phyloP scores from a whole-genome alignment of 805 yeast species.

The Metschnikowia peoriensis region DNA sequence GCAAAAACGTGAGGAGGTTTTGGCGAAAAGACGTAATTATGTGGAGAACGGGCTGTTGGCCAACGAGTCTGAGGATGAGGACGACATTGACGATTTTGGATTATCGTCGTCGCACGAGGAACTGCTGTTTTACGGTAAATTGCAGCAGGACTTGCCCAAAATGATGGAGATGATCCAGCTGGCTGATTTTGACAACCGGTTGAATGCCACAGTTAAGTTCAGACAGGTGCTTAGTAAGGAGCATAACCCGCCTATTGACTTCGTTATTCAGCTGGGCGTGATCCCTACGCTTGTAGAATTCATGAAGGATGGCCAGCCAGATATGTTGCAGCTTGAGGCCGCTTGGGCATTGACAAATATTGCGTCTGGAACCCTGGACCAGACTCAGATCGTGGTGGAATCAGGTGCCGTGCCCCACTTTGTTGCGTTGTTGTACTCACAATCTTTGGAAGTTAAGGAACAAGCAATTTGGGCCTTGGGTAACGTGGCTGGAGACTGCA shows the following conservation, averaged over 20 bases:
- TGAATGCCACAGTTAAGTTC: slow-evolving; percentile 87
- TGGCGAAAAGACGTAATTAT: slow-evolving; percentile 90
- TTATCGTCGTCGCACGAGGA: slow-evolving; percentile 48
- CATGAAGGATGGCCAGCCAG: slow-evolving; percentile 71
- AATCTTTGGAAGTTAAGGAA: slow-evolving; percentile 88
- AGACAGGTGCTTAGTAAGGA: slow-evolving; percentile 93
- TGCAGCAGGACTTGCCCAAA: slow-evolving; percentile 67
- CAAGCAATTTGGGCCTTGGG: slow-evolving; percentile 99
- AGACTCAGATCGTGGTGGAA: slow-evolving; percentile 87
- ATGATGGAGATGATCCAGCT: slow-evolving; percentile 82
- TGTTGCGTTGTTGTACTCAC: slow-evolving; percentile 76
- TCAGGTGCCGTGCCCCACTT: slow-evolving; percentile 92
- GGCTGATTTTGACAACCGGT: slow-evolving; percentile 71
- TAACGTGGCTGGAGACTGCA: slow-evolving; percentile 97
- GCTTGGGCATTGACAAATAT: slow-evolving; percentile 99
- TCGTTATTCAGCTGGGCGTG: slow-evolving; percentile 90
- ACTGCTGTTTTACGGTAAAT: slow-evolving; percentile 37
- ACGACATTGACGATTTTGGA: slow-evolving; percentile 33
- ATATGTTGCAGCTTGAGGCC: slow-evolving; percentile 91
- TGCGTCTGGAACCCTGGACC: slow-evolving; percentile 90
- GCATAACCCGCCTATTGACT: slow-evolving; percentile 92
- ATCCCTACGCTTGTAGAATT: slow-evolving; percentile 88
- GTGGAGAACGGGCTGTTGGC: slow-evolving; percentile 30
- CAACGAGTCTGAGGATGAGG: slow-evolving; percentile 44
- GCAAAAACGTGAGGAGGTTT: slow-evolving; percentile 92